Evolutionary conservation across 768 basidiomycete species (phyloP), one percentile per base, ranked within the genome.

Genomic region (Mycena galopus): DNA sequence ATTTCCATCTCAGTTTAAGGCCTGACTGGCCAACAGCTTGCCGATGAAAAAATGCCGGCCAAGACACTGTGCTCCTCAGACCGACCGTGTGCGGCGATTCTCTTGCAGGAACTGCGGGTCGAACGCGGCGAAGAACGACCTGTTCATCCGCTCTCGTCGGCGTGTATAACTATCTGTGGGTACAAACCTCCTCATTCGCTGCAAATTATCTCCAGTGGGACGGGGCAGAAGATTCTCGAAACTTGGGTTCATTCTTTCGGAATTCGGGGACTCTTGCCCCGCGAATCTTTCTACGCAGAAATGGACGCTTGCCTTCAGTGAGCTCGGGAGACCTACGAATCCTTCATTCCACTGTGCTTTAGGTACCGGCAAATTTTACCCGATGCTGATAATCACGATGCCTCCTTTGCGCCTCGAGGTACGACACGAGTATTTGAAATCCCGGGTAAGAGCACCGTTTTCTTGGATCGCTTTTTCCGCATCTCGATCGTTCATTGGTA

Each of bases 351-450:
- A 19, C 50, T 51, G 8, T 55, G 29, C 29, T 17, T 32, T 29
- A 30, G 62, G n/a, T 25, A 50, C 47, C 10, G 50, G 50, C 32
- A 17, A 30, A 23, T 23, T 35, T 55, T 29, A 27, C 11, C 57
- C 58, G 58, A 67, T 19, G 63, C 50, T 64, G 25, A 33, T 39
- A 55, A 37, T 27, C 44, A 25, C 44, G 33, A 53, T 61, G 44
- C 29, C 19, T 33, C n/a, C n/a, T n/a, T n/a, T n/a, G n/a, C n/a
- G 67, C 59, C 60, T 69, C 61, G 68, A 69, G 68, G 68, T 63
- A 21, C 17, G 19, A n/a, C 53, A 55, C n/a, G 37, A 56, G 32
- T 30, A 44, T 33, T 50, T 33, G 50, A 51, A 51, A 29, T 39
- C 16, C 33, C 67, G 44, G 47, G 35, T 68, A 39, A 61, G 7